phyloP scores from a whole-genome alignment of 441 rosid species.

The Bocquillonia castaneifolia region DNA sequence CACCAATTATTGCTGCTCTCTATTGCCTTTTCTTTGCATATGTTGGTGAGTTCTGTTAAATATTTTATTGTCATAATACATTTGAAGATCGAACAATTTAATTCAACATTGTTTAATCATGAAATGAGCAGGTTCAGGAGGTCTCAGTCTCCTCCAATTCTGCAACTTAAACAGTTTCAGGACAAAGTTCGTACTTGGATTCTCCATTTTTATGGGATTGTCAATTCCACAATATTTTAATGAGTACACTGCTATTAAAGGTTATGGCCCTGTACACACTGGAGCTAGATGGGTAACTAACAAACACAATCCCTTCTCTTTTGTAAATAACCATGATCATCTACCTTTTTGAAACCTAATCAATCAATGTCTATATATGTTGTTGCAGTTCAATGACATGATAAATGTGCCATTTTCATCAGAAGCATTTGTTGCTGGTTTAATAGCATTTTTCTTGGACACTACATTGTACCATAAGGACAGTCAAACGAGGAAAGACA shows the following conservation, averaged over 20 bases:
- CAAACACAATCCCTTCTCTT: background rate
- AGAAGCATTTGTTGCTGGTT: constrained; percentile 78
- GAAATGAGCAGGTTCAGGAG: constrained; percentile 60
- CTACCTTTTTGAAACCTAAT: no score
- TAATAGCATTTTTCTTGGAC: constrained; percentile 64
- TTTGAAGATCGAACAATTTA: constrained; percentile 2
- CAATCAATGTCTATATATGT: background rate
- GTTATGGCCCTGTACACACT: constrained; percentile 87
- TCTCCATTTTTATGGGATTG: constrained; percentile 89
- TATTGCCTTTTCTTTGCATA: constrained; percentile 91
- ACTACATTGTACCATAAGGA: constrained; percentile 58
- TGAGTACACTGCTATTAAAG: constrained; percentile 68
- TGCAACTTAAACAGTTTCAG: constrained; percentile 89
- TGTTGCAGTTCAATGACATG: constrained; percentile 85
- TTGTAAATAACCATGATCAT: no score
- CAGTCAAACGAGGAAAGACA: constrained; percentile 57
- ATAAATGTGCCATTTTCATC: constrained; percentile 84
- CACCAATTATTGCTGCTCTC: constrained; percentile 80
- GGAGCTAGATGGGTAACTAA: constrained; percentile 80
- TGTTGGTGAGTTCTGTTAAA: constrained; percentile 55
- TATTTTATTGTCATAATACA: background rate
- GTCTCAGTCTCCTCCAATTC: constrained; percentile 84
- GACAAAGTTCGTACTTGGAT: constrained; percentile 72
- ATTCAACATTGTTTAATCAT: background rate
- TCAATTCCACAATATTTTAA: constrained; percentile 95